A percentile compares a stretch with the other conserved stretches of the same genome.
Evolutionary conservation across 768 basidiomycete species (phyloP).

Genomic region (Phaffia australis): DNA sequence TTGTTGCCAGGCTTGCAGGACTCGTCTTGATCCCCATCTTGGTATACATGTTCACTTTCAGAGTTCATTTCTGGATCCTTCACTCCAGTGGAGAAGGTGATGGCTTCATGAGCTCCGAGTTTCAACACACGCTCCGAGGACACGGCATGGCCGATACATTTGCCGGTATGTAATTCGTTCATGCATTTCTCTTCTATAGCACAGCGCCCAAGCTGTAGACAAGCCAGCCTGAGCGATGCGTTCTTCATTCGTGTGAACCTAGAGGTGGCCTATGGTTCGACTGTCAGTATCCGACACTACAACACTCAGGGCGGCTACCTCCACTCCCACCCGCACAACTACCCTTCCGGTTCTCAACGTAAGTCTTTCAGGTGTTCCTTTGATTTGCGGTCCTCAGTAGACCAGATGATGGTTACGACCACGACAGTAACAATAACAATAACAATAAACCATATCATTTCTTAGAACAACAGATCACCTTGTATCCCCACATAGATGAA

Average conservation of each 20-base stretch:
- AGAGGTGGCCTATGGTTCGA: conserved; percentile 80
- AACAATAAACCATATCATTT: conserved; percentile 23
- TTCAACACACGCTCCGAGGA: conserved; percentile 87
- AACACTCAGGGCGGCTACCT: conserved; percentile 99
- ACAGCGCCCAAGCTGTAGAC: not conserved
- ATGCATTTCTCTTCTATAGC: not conserved
- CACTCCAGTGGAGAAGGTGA: conserved; percentile 90
- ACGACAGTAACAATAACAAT: not conserved
- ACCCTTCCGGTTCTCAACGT: conserved; percentile 87
- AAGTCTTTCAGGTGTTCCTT: conserved; percentile 32
- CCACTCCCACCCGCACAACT: conserved; percentile 83
- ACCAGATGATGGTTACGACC: too few species aligned
- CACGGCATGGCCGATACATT: conserved; percentile 86
- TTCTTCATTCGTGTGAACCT: not conserved
- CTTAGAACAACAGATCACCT: conserved; percentile 91
- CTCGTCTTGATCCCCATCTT: conserved; percentile 70
- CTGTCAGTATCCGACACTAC: conserved; percentile 71
- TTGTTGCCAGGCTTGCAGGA: conserved; percentile 77
- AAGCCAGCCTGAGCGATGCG: not conserved
- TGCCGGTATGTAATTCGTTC: conserved; percentile 50
- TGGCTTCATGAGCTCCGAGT: conserved; percentile 98
- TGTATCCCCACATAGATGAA: conserved; percentile 96
- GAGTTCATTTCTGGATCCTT: conserved; percentile 82
- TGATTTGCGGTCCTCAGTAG: not conserved
- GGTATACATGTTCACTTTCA: conserved; percentile 96